Evolutionary conservation across 129 eudicot species (phyloP).

Genomic region (Kitagawia praeruptora): DNA sequence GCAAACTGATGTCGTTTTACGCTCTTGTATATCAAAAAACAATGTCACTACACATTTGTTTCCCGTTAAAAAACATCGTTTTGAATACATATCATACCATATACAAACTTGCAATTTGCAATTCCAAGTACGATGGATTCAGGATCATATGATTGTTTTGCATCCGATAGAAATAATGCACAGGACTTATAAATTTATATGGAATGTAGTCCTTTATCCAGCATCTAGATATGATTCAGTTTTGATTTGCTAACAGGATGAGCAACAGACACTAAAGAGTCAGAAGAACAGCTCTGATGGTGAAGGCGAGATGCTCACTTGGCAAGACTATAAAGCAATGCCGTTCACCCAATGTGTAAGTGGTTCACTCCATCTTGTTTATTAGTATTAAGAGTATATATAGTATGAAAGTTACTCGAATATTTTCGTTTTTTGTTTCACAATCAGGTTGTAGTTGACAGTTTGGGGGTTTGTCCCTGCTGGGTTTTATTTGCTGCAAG

Average conservation of each 20-base stretch:
- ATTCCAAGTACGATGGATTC: not conserved
- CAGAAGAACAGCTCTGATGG: constrained; percentile 15
- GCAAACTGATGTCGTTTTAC: not conserved
- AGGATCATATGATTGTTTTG: not conserved
- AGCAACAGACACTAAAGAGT: constrained; percentile 45
- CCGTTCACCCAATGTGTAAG: constrained; percentile 71
- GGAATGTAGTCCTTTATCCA: not conserved
- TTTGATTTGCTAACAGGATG: constrained; percentile 34
- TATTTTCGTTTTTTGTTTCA: too few species aligned
- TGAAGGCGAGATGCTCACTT: constrained; percentile 43
- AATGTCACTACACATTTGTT: not conserved
- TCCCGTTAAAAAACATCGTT: too few species aligned
- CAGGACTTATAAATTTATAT: not conserved
- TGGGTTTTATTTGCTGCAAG: too few species aligned
- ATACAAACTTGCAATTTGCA: not conserved
- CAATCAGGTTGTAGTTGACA: too few species aligned
- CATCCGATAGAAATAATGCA: not conserved
- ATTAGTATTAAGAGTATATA: not conserved
- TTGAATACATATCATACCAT: too few species aligned
- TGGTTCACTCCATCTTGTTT: not conserved
- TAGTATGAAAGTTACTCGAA: not conserved
- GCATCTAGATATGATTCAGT: not conserved
- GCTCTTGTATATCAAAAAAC: too few species aligned
- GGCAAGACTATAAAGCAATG: constrained; percentile 85
- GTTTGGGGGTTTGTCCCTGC: too few species aligned